Base-by-base conservation (phyloP, 2,329 filamentous ascomycete species). In the Aspergillus bombycis region DNA sequence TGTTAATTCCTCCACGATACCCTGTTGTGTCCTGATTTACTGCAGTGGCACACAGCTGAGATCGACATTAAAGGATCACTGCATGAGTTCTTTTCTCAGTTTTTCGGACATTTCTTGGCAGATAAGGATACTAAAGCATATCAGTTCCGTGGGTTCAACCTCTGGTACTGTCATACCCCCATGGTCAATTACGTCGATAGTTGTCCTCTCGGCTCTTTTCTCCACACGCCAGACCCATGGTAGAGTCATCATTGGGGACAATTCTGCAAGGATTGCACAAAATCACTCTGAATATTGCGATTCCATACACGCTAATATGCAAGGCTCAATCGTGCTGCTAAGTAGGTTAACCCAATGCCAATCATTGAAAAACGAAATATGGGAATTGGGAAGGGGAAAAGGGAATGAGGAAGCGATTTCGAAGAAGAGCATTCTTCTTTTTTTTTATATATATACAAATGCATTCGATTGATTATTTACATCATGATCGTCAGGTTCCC, bases 401-500 rank as follows among this genome's bases (percentile, higher is more conserved):
- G 12, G 14, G 32, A 34, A 34, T 11, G 10, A 11, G 32, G 32
- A 34, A 6, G 6, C 2, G 12, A 4, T 36, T 36, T 36, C 34
- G 34, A 16, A 36, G 34, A 16, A 36, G 34, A 36, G 34, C 12
- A 28, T 14, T 11, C 45, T 26, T 48, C 12, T 8, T 28, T 9
- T 23, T 26, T 16, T n/a, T n/a, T n/a, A n/a, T n/a, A n/a, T n/a
- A n/a, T 41, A 4, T 23, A 32, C n/a, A 21, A 21, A 23, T 46
- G 11, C 14, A 12, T 7, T 12, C 43, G 52, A 36, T 12, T 36
- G 50, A 32, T 9, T 11, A 14, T 46, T 65, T 58, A 67, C 63
- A 65, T 67, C 52, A 67, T 67, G 65, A 60, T 65, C 56, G 16
- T 57, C 65, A 14, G 56, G 21, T 55, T 60, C 56, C 60, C 32